Evolutionary conservation across 176 grass and related monocot species (phyloP).

Genomic region (Paspalum vaginatum): DNA sequence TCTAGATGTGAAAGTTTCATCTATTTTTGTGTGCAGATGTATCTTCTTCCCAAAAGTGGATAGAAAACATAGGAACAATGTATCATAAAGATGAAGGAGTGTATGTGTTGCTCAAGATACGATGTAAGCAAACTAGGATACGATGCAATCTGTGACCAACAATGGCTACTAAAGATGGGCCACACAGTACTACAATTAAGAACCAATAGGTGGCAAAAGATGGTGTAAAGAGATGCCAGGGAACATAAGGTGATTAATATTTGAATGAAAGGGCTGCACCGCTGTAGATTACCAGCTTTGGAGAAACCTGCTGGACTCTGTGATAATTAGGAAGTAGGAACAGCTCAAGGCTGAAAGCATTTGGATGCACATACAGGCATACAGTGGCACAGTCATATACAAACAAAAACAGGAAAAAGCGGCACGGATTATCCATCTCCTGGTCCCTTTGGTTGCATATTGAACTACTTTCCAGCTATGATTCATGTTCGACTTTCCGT

Average conservation of each 20-base stretch:
- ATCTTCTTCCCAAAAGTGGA: not conserved
- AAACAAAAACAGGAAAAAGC: not conserved
- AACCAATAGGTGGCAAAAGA: conserved; percentile 4
- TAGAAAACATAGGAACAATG: not conserved
- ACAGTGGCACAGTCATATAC: not conserved
- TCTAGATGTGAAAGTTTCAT: conserved; percentile 7
- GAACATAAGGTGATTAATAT: conserved; percentile 4
- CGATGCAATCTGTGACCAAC: not conserved
- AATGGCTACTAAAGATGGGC: conserved; percentile 5
- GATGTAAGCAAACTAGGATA: not conserved
- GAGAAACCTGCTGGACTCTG: not conserved
- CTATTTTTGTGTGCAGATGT: conserved; percentile 11
- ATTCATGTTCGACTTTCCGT: conserved; percentile 4
- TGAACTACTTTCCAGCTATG: not conserved
- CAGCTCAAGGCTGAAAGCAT: not conserved
- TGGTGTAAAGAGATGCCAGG: not conserved
- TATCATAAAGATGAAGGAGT: conserved; percentile 6
- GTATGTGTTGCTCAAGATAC: not conserved
- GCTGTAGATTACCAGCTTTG: not conserved
- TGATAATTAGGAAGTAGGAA: not conserved
- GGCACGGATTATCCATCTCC: not conserved
- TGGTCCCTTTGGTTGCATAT: not conserved
- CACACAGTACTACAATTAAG: not conserved
- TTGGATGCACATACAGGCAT: not conserved
- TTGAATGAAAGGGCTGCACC: not conserved